Conservation (phyloP, 129 eudicot species). For the Escallonia herrerae region DNA sequence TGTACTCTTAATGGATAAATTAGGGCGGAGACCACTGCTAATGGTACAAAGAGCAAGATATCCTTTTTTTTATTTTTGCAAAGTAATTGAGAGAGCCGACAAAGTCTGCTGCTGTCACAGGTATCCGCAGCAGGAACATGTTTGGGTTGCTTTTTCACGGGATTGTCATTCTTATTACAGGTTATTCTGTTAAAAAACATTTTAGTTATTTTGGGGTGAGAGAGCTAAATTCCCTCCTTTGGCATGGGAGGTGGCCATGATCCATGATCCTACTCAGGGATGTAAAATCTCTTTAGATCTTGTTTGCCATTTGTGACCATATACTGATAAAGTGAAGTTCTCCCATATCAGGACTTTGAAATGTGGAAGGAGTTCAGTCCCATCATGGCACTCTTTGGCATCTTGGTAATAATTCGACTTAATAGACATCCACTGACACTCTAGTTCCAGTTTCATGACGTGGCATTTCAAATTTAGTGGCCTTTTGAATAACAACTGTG, state of each 20-base stretch:
- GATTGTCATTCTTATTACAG: slow-evolving; percentile 74
- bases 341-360: slow-evolving; percentile 47
- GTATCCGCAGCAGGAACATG: slow-evolving; percentile 82
- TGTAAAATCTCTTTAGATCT: neutral
- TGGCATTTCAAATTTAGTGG: neutral
- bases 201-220: neutral
- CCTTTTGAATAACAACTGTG: neutral
- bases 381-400: slow-evolving; percentile 62
- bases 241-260: too few relatives aligned
- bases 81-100: neutral
- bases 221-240: too few relatives aligned
- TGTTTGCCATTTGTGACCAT: neutral
- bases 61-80: neutral
- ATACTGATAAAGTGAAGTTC: neutral
- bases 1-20: slow-evolving; percentile 73
- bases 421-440: neutral
- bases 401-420: slow-evolving; percentile 51
- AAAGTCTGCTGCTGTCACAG: slow-evolving; percentile 24
- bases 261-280: too few relatives aligned
- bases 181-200: slow-evolving; percentile 24
- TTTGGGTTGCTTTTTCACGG: slow-evolving; percentile 63
- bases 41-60: slow-evolving; percentile 35
- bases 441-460: neutral
- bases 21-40: slow-evolving; percentile 72
- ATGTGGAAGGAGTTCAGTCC: slow-evolving; percentile 47